Evolutionary conservation across 257 asterid species (phyloP), one percentile per base, ranked within the genome.

Genomic region (Solanum bulbocastanum): DNA sequence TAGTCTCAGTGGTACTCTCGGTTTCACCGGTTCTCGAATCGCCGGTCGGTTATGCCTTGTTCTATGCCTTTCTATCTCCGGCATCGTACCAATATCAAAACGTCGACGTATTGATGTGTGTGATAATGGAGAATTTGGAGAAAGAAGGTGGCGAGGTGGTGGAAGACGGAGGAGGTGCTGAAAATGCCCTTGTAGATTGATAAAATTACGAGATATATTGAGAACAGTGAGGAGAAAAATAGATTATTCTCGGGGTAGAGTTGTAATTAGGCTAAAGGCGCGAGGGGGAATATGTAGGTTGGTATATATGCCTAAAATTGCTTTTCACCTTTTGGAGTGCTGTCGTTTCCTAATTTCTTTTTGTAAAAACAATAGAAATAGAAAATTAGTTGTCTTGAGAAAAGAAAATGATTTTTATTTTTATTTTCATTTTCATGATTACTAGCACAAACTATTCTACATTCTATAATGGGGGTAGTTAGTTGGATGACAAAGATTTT

Each of bases 1-100:
- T 1, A 92, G 89, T 2, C 95, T 90, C 30, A 96, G 87, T 46
- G 89, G 90, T 60, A 92, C 95, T 37, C 93, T 23, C 20, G 27
- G 49, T 65, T 86, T 88, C 42, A 52, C 88, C 86, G 92, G 89
- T 42, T 91, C 90, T 3, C 89, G 75, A 33, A n/a, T 78, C 60
- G 91, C 49, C 78, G 86, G 69, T 52, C 90, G 76, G 68, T 68
- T 68, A 37, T 91, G 71, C 20, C 78, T 13, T 71, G 91, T 68
- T 84, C 40, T 46, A 2, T 68, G 92, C 49, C 89, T 85, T 18
- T 89, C 92, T 81, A 81, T 73, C n/a, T 91, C 90, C 69, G 91
- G 87, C 82, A 44, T 86, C 89, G 90, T 83, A 33, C 36, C 12
- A 33, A 44, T 27, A 42, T 2, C 27, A 16, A 82, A 30, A 49